Conservation (phyloP, 257 asterid species). For the Eucommia ulmoides region DNA sequence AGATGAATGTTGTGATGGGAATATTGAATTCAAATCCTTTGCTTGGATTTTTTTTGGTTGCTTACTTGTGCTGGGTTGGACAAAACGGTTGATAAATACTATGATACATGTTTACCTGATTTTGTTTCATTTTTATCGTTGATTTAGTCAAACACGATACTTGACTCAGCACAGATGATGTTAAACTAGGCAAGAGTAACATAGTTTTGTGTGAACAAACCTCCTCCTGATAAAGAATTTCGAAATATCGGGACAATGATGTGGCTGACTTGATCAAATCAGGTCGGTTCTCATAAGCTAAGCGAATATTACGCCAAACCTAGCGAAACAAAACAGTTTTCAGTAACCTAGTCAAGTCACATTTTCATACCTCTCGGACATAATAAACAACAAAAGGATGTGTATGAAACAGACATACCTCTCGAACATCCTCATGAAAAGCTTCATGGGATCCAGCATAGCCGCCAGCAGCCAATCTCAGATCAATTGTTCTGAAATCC, state of each 20-base stretch:
- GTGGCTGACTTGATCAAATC: slow-evolving; percentile 59
- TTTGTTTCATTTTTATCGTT: too few relatives aligned
- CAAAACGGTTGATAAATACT: too few relatives aligned
- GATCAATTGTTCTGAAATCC: slow-evolving; percentile 87
- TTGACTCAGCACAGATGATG: too few relatives aligned
- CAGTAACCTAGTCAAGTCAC: slow-evolving; percentile 6
- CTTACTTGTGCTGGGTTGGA: too few relatives aligned
- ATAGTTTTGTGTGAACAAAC: slow-evolving; percentile 27
- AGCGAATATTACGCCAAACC: slow-evolving; percentile 75
- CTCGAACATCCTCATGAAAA: slow-evolving; percentile 83
- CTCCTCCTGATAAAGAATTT: slow-evolving; percentile 66
- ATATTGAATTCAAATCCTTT: too few relatives aligned
- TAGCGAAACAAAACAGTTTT: slow-evolving; percentile 16
- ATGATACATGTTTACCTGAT: too few relatives aligned
- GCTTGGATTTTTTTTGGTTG: too few relatives aligned
- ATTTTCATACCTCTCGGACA: slow-evolving; percentile 56
- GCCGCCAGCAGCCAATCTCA: slow-evolving; percentile 82
- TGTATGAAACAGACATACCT: not conserved
- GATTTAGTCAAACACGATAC: too few relatives aligned
- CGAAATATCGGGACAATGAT: slow-evolving; percentile 51
- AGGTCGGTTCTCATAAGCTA: slow-evolving; percentile 55
- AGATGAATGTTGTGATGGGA: too few relatives aligned
- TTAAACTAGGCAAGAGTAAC: too few relatives aligned
- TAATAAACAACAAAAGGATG: too few relatives aligned
- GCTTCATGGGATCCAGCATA: slow-evolving; percentile 89